phyloP scores from a whole-genome alignment of 306 rosid genomes.

The Casuarina cunninghamiana region DNA sequence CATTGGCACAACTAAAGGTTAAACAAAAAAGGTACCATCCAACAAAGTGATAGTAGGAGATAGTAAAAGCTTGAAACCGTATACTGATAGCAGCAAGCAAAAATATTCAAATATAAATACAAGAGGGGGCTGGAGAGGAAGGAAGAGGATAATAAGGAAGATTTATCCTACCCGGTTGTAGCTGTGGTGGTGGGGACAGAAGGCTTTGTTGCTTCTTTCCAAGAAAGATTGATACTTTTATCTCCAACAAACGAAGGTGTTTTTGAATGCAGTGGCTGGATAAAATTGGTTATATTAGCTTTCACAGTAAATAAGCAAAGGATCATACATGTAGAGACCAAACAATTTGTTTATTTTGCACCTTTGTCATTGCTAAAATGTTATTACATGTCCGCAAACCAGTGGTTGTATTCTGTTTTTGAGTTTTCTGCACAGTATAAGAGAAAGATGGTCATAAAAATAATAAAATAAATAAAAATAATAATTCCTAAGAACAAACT shows the following conservation, averaged over 20 bases:
- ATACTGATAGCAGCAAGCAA: neutral
- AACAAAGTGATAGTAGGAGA: neutral
- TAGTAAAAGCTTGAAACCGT: neutral
- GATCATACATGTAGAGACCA: slow-evolving; percentile 3
- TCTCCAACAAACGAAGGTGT: slow-evolving; percentile 85
- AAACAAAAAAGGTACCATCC: neutral
- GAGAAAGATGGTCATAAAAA: slow-evolving; percentile 1
- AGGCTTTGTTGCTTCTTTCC: slow-evolving; percentile 87
- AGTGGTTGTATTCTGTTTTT: slow-evolving; percentile 87
- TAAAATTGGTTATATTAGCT: neutral
- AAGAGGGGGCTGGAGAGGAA: neutral
- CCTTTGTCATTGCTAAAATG: slow-evolving; percentile 90
- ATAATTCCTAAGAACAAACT: slow-evolving; percentile 35
- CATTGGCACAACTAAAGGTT: neutral
- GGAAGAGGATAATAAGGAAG: neutral
- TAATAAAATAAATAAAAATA: too few species aligned
- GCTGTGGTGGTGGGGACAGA: slow-evolving; percentile 35
- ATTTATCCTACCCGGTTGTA: slow-evolving; percentile 61
- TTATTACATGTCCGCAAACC: slow-evolving; percentile 96
- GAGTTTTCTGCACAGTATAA: slow-evolving; percentile 65
- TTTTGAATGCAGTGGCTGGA: slow-evolving; percentile 62
- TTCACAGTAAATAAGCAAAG: neutral
- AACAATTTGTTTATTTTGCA: slow-evolving; percentile 18
- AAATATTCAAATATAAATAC: neutral
- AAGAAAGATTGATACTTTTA: slow-evolving; percentile 84